A percentile compares a stretch with the other conserved stretches of the same genome.
Evolutionary conservation across 495 filamentous ascomycete genomes (phyloP).

Genomic region (Penicillium antarcticum): DNA sequence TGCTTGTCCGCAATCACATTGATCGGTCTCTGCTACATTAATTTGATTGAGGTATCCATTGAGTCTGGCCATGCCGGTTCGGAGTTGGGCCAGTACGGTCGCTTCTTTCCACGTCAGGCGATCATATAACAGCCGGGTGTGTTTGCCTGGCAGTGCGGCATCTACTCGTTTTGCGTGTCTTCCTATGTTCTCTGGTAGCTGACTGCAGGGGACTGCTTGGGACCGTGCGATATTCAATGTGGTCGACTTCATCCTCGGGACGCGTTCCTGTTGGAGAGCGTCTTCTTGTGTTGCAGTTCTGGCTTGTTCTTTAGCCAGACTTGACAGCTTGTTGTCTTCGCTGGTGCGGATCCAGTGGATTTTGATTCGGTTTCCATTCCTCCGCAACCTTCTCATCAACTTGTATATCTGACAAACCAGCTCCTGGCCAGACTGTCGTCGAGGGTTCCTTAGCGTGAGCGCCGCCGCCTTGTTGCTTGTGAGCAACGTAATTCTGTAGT

Average conservation of each 20-base stretch:
- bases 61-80: too few species aligned
- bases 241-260: slow-evolving; percentile 11
- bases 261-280: slow-evolving; percentile 4
- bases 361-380: slow-evolving; percentile 17
- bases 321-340: slow-evolving; percentile 16
- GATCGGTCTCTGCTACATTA: slow-evolving; percentile 10
- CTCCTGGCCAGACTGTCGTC: slow-evolving; percentile 20
- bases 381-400: slow-evolving; percentile 18
- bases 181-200: too few species aligned
- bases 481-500: slow-evolving; percentile 8
- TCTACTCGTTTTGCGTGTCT: too few species aligned
- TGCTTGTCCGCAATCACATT: slow-evolving; percentile 26
- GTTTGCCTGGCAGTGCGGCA: too few species aligned
- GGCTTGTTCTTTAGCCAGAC: slow-evolving; percentile 23
- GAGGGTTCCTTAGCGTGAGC: slow-evolving; percentile 11
- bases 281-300: slow-evolving; percentile 15
- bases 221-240: not conserved
- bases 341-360: slow-evolving; percentile 14
- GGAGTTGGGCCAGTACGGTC: too few species aligned
- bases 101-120: too few species aligned
- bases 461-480: slow-evolving; percentile 15
- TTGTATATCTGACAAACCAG: slow-evolving; percentile 17
- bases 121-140: too few species aligned
- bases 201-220: too few species aligned
- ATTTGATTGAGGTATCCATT: slow-evolving; percentile 29